Conservation (phyloP, 2,329 filamentous ascomycete species). For the Paecilomyces formosus region DNA sequence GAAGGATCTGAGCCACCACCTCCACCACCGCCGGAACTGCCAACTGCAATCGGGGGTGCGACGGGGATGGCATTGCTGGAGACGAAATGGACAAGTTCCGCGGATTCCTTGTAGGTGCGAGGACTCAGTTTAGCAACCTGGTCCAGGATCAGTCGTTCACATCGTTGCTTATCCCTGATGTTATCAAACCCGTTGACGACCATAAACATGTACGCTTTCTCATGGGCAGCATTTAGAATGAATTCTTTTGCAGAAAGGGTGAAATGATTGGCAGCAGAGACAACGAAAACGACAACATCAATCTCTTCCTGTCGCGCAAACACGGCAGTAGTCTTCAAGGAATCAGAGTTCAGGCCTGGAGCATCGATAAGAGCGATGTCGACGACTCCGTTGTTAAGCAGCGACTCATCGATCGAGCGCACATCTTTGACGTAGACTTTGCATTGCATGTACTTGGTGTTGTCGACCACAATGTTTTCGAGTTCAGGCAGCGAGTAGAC, state of each 20-base stretch:
- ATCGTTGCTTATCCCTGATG: conserved; percentile 84
- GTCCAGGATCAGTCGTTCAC: conserved; percentile 86
- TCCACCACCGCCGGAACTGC: conserved; percentile 44
- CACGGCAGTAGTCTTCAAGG: conserved; percentile 91
- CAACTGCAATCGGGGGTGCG: conserved; percentile 50
- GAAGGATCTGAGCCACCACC: conserved; percentile 47
- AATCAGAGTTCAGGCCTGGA: conserved; percentile 90
- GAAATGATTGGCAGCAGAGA: conserved; percentile 96
- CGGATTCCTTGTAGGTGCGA: conserved; percentile 82
- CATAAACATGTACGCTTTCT: conserved; percentile 98
- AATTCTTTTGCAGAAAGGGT: conserved; percentile 97
- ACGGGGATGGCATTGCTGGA: conserved; percentile 92
- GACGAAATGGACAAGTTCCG: conserved; percentile 93
- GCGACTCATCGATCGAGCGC: conserved; percentile 79
- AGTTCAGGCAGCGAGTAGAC: conserved; percentile 71
- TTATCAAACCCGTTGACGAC: conserved; percentile 96
- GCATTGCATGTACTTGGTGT: conserved; percentile 83
- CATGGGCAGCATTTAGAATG: conserved; percentile 86
- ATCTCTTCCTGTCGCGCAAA: conserved; percentile 98
- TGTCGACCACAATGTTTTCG: conserved; percentile 84
- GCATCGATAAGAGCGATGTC: conserved; percentile 97
- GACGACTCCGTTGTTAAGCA: conserved; percentile 95
- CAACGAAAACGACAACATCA: conserved; percentile 96
- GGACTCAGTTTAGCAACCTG: conserved; percentile 85
- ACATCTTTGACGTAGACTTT: conserved; percentile 95